Evolutionary conservation across 2,329 filamentous ascomycete genomes (phyloP).

Genomic region (Ambrosiella beaveri): DNA sequence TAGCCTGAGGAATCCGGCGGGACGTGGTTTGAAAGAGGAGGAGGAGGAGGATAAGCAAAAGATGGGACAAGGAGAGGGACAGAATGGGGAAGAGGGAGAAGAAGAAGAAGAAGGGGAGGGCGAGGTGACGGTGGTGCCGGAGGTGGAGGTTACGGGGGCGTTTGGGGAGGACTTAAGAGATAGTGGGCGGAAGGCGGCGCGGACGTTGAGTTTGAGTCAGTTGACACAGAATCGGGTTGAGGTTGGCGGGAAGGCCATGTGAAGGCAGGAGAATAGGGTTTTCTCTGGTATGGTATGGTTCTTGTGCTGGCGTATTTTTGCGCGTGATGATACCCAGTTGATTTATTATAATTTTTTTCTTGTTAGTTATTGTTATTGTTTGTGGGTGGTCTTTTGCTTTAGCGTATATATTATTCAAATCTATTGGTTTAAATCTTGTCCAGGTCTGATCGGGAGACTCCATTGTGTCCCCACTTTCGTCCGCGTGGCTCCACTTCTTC

Average conservation of each 20-base stretch:
- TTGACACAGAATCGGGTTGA: constrained; percentile 31
- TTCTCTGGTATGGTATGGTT: no score
- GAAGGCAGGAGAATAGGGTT: background rate
- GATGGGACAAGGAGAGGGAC: constrained; percentile 18
- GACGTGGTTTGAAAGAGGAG: background rate
- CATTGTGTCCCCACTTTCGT: no score
- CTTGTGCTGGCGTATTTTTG: no score
- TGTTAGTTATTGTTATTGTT: no score
- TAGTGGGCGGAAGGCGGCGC: constrained; percentile 33
- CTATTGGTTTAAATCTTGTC: no score
- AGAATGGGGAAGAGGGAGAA: background rate
- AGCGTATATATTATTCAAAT: no score
- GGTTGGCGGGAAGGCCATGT: constrained; percentile 14
- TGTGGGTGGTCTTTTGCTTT: no score
- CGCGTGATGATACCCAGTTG: no score
- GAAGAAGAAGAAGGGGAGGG: constrained; percentile 21
- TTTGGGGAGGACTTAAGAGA: constrained; percentile 16
- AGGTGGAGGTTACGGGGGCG: constrained; percentile 10
- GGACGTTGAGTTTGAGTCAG: constrained; percentile 47
- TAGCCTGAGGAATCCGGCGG: constrained; percentile 8
- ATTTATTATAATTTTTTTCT: no score
- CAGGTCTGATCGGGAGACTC: no score
- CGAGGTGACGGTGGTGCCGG: constrained; percentile 12
- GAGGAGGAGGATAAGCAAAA: constrained; percentile 17
- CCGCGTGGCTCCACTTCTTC: no score